Evolutionary conservation across 2,329 filamentous ascomycete genomes (phyloP).

Genomic region (Monosporascus sp.): DNA sequence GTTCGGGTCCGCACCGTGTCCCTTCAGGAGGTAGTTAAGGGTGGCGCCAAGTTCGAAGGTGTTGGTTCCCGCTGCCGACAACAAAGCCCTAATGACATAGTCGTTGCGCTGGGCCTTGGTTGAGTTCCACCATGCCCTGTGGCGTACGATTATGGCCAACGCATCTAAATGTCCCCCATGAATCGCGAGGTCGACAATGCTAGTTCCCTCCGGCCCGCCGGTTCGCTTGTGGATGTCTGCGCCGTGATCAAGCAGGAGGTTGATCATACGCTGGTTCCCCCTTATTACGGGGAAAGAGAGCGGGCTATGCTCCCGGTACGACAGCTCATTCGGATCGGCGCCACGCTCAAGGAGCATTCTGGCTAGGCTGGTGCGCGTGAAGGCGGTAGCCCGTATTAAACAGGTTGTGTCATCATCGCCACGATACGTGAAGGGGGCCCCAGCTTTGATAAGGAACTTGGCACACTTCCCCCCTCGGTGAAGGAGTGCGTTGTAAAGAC

Average conservation of each 20-base stretch:
- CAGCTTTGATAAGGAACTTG: slow-evolving; percentile 7
- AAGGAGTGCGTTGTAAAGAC: slow-evolving; percentile 2
- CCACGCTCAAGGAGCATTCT: slow-evolving; percentile 9
- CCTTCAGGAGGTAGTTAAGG: not conserved
- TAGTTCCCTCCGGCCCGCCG: not conserved
- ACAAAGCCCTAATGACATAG: not conserved
- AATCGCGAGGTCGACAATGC: not conserved
- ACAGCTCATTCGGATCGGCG: slow-evolving; percentile 12
- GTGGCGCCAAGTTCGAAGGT: not conserved
- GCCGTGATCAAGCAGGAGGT: slow-evolving; percentile 12
- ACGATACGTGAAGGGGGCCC: slow-evolving; percentile 2
- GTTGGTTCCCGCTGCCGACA: not conserved
- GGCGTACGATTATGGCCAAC: not conserved
- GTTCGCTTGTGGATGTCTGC: slow-evolving; percentile 1
- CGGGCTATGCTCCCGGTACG: not conserved
- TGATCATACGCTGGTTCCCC: slow-evolving; percentile 1
- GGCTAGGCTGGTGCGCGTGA: not conserved
- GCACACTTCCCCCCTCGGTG: not conserved
- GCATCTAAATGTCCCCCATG: not conserved
- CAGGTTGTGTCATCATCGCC: slow-evolving; percentile 1
- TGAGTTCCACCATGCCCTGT: not conserved
- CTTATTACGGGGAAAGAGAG: slow-evolving; percentile 1
- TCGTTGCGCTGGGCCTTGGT: not conserved
- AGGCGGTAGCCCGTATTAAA: slow-evolving; percentile 7
- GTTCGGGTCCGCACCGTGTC: not conserved